These are phyloP conservation scores for Danielia reshetovae DNA, from an alignment of 805 yeast species.

Conservation along the genomic window DNA sequence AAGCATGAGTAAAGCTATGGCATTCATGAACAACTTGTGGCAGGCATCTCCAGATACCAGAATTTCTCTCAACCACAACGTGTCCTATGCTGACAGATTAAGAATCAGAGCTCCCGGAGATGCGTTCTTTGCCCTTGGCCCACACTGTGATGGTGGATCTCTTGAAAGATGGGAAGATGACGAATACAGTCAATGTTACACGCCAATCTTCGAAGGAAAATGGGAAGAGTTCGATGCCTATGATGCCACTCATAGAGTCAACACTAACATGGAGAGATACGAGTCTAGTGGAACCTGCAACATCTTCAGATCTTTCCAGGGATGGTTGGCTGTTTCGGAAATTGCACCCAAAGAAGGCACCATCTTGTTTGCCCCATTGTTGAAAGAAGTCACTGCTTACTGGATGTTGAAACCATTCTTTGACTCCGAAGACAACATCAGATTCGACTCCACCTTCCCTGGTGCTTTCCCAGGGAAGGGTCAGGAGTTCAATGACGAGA, in stretches of 20 bases:
- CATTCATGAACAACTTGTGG: conserved; percentile 25
- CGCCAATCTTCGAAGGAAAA: conserved; percentile 31
- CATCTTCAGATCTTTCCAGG: conserved; percentile 40
- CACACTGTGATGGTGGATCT: conserved; percentile 42
- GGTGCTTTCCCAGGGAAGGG: conserved; percentile 37
- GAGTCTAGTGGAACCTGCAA: conserved; percentile 24
- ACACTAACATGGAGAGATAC: conserved; percentile 31
- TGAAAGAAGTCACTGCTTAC: conserved; percentile 37
- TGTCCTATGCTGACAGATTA: conserved; percentile 41
- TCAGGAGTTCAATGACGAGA: conserved; percentile 23
- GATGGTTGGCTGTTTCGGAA: conserved; percentile 39
- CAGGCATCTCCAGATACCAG: conserved; percentile 21
- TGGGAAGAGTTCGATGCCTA: conserved; percentile 45
- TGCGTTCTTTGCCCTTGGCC: conserved; percentile 24
- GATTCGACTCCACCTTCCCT: conserved; percentile 33
- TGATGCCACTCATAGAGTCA: conserved; percentile 29
- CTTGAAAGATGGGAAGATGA: conserved; percentile 46
- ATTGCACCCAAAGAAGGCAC: conserved; percentile 39
- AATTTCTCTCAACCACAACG: conserved; percentile 27
- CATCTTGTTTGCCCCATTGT: conserved; percentile 31
- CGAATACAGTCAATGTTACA: conserved; percentile 33
- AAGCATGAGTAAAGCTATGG: conserved; percentile 23
- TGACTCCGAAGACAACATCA: conserved; percentile 26
- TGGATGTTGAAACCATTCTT: conserved; percentile 39
- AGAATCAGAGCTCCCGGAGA: conserved; percentile 40